Conservation (phyloP, 225 moss, liverwort and hornwort species). For the Pleurozium schreberi region DNA sequence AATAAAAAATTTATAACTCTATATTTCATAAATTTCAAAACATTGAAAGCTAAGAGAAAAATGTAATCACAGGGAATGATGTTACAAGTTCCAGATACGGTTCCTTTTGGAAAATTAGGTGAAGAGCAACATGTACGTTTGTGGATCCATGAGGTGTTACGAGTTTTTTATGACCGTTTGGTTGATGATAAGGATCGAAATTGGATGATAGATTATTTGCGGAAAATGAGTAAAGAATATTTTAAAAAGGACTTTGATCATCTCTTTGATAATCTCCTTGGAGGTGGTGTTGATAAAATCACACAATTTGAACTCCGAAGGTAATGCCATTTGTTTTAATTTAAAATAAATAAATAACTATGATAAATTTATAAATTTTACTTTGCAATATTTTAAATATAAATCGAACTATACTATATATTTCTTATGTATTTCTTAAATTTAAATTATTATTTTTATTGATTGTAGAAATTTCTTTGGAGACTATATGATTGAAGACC, state of each 20-base stretch:
- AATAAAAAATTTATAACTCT: not conserved
- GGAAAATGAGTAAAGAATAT: constrained; percentile 24
- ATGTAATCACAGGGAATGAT: constrained; percentile 57
- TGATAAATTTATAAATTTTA: not conserved
- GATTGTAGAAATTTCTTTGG: constrained; percentile 51
- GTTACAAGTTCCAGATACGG: constrained; percentile 59
- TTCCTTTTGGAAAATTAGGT: constrained; percentile 45
- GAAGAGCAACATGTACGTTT: constrained; percentile 63
- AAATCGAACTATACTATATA: not conserved
- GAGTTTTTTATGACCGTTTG: constrained; percentile 81
- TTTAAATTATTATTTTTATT: not conserved
- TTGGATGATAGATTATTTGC: constrained; percentile 57
- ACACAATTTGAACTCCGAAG: constrained; percentile 67
- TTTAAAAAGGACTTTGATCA: constrained; percentile 72
- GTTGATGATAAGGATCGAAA: constrained; percentile 73
- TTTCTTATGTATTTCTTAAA: no score
- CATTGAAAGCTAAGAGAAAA: not conserved
- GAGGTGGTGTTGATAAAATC: not conserved
- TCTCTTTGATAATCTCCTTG: constrained; percentile 41
- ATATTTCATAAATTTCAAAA: not conserved
- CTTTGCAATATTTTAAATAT: not conserved
- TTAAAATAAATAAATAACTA: no score
- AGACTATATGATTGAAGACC: constrained; percentile 80
- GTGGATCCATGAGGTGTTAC: constrained; percentile 78
- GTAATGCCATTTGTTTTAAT: not conserved